Evolutionary conservation across 1,139 yeast genomes (phyloP), one percentile per base, ranked within the genome.

Genomic region (Hyphopichia buzzinii): DNA sequence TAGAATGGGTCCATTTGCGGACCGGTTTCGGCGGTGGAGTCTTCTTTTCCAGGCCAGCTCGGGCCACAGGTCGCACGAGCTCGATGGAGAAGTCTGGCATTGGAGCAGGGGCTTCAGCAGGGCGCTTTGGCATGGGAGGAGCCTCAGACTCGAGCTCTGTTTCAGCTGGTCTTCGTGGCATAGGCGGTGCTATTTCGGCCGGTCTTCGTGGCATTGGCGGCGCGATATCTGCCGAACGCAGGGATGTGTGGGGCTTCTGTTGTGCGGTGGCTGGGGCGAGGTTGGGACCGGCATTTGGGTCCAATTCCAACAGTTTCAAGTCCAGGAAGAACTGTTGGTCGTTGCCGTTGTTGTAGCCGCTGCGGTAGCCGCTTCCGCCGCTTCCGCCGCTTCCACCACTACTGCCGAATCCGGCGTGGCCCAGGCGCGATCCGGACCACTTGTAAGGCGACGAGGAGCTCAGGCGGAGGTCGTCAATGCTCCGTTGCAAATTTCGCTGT

Each of bases 401-500:
- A 19, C 23, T 19, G 23, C 8, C 23, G 23, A 6, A 10, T 19
- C 23, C 23, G 23, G 8, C 10, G 23, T 6, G 8, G 23, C 23
- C 23, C 12, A 29, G 7, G n/a, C 8, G 11, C 24, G 24, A 21
- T 29, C 11, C 10, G 34, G 39, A 24, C 34, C n/a, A 14, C n/a
- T 24, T 11, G 41, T 36, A 25, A 23, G 31, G 17, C 39, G 39
- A 10, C 31, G n/a, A 2, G 29, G 39, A 13, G 15, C 55, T 44
- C 51, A 44, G 53, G 30, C 55, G 47, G 21, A 64, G 44, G 19
- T 59, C 65, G 39, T 63, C 61, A 14, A 64, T 54, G 39, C 60
- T 56, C 21, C 64, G 42, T 37, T 57, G 63, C 17, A 64, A 50
- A 4, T 49, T 49, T 17, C 69, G 50, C 41, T 62, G 68, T 22